Evolutionary conservation across 176 grass and related monocot genomes (phyloP), one percentile per base, ranked within the genome.

Genomic region (Poa annua): DNA sequence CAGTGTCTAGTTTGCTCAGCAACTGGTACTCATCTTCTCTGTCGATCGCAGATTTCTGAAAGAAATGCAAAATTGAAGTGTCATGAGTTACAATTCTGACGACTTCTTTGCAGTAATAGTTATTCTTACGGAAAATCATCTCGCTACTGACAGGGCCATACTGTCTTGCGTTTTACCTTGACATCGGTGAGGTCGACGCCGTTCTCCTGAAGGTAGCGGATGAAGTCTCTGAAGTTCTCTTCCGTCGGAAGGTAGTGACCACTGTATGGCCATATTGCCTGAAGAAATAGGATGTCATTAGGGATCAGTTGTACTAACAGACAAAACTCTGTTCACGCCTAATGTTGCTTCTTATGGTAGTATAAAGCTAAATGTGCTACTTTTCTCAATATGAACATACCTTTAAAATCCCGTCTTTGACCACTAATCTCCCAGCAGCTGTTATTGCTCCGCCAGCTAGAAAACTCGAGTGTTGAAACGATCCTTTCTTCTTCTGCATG

Each of bases 201-300:
- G 34, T 86, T 91, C 71, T 97, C 89, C 20, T 79, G 44, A 14
- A 97, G 94, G 74, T 86, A 94, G 12, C 53, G 84, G 19, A 91
- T 85, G 64, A 97, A 97, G 5, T 94, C 94, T 72, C 80, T 86
- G 91, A 97, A 94, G 68, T 97, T 92, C 75, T 97, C 94, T 65
- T 97, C 91, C 0, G 91, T 97, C 11, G 94, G 94, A 39, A 91
- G 89, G 82, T 97, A 97, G 81, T 97, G 94, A 52, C 94, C 94
- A 81, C 94, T 97, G 78, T 97, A 97, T 41, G 94, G 94, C 94
- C 94, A 93, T 86, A 93, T 72, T 77, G 89, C 94, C 94, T 97
- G 82, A 81, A 91, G 69, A 88, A 79, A 79, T 22, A 70, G 21
- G 29, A 53, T 17, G 47, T 12, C 66, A 11, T 86, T 79, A 71